A percentile compares a stretch with the other conserved stretches of the same genome.
Evolutionary conservation across 108 stramenopile species (phyloP).

Genomic region (Skeletonema menzelii): DNA sequence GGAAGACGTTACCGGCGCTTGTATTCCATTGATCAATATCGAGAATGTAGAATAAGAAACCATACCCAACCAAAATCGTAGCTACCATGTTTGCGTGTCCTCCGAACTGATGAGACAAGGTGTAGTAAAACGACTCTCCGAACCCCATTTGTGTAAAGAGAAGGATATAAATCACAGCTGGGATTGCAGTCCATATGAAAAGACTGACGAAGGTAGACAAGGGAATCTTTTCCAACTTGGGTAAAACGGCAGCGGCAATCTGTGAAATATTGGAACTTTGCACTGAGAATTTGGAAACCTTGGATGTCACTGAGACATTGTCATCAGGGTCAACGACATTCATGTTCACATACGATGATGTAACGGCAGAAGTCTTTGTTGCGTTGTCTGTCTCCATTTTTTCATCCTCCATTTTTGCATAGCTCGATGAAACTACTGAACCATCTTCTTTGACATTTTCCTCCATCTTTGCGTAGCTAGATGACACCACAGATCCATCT

Average conservation of each 20-base stretch:
- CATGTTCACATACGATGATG: neutral
- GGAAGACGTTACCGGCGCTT: conserved; percentile 20
- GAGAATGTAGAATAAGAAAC: conserved; percentile 49
- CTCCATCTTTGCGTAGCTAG: neutral
- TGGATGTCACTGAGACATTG: neutral
- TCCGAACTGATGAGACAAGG: conserved; percentile 34
- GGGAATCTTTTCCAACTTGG: neutral
- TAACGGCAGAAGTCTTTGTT: neutral
- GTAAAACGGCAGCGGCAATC: neutral
- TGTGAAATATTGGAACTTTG: neutral
- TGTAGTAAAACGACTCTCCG: conserved; percentile 39
- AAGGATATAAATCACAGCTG: neutral
- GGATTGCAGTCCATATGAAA: neutral
- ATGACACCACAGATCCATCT: neutral
- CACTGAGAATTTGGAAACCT: neutral
- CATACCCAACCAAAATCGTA: conserved; percentile 3
- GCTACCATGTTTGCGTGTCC: conserved; percentile 19
- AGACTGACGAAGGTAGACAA: neutral
- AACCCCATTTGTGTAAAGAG: conserved; percentile 45
- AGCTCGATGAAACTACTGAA: neutral
- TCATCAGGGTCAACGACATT: neutral
- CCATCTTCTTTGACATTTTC: neutral
- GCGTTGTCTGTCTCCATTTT: too few species aligned
- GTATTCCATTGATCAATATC: conserved; percentile 53
- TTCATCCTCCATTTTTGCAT: conserved; percentile 1